Conservation (phyloP, 805 yeast species). For the Suhomyces xylopsoci region DNA sequence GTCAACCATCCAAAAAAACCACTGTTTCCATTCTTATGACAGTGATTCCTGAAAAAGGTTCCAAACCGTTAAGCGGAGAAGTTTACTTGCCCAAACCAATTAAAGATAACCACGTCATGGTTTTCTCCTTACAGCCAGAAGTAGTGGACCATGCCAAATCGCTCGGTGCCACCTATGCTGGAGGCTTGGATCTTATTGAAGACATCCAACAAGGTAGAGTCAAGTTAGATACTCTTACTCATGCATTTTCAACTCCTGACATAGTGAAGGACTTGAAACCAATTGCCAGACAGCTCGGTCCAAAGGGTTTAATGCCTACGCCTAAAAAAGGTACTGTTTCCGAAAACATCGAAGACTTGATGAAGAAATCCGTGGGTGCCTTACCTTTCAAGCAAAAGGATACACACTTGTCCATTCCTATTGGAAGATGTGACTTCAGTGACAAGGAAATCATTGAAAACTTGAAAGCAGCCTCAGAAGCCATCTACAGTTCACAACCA, state of each 20-base stretch:
- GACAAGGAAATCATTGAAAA: conserved; percentile 75
- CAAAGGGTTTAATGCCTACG: conserved; percentile 84
- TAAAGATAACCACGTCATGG: conserved; percentile 60
- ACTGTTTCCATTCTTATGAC: conserved; percentile 62
- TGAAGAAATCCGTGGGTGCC: conserved; percentile 59
- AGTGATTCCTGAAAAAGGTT: conserved; percentile 71
- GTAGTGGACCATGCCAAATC: conserved; percentile 50
- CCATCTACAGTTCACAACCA: conserved; percentile 53
- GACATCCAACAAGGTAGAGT: conserved; percentile 51
- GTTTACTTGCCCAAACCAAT: conserved; percentile 72
- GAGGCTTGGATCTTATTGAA: conserved; percentile 69
- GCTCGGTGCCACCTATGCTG: conserved; percentile 62
- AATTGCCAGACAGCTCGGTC: conserved; percentile 82
- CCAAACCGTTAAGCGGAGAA: conserved; percentile 68
- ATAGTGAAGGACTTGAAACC: conserved; percentile 59
- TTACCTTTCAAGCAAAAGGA: conserved; percentile 76
- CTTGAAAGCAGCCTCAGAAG: conserved; percentile 61
- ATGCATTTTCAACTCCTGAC: conserved; percentile 83
- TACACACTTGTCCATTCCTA: conserved; percentile 57
- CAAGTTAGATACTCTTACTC: conserved; percentile 55
- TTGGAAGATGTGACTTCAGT: conserved; percentile 74
- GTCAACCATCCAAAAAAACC: conserved; percentile 68
- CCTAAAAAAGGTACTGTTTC: conserved; percentile 84
- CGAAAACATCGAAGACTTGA: conserved; percentile 54
- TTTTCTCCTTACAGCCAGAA: conserved; percentile 60